phyloP scores from a whole-genome alignment of 2,329 filamentous ascomycete genomes.

The Aureobasidium leucospermi region DNA sequence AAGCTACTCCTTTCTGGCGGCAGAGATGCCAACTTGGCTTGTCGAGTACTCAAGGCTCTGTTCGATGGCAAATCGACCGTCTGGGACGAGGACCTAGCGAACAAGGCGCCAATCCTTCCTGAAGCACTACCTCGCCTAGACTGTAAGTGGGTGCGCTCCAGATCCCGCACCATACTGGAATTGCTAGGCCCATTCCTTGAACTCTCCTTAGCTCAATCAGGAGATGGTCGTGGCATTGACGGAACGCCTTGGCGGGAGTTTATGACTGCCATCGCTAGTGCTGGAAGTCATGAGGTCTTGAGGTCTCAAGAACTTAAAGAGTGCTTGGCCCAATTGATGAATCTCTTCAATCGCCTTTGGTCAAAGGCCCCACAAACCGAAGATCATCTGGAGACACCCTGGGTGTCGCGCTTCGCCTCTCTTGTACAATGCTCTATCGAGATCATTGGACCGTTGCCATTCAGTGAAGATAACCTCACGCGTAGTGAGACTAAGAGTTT shows the following conservation, averaged over 20 bases:
- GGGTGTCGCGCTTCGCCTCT: conserved; percentile 44
- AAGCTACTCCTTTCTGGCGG: conserved; percentile 45
- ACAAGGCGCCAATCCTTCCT: conserved; percentile 44
- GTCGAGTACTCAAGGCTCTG: conserved; percentile 65
- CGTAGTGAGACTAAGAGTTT: conserved; percentile 54
- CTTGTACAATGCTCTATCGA: conserved; percentile 43
- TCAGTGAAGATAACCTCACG: conserved; percentile 42
- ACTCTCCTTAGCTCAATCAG: conserved; percentile 37
- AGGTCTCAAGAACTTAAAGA: conserved; percentile 74
- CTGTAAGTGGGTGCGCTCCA: conserved; percentile 76
- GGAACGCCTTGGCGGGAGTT: conserved; percentile 38
- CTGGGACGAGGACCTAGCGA: conserved; percentile 69
- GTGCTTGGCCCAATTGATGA: conserved; percentile 66
- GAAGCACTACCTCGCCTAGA: conserved; percentile 81
- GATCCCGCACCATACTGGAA: conserved; percentile 57
- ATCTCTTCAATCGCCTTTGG: conserved; percentile 65
- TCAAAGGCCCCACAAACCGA: conserved; percentile 41
- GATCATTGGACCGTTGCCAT: conserved; percentile 43
- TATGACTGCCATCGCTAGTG: conserved; percentile 56
- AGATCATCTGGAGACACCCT: conserved; percentile 25
- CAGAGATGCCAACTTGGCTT: conserved; percentile 53
- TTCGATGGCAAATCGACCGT: conserved; percentile 51
- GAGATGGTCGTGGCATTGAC: conserved; percentile 20
- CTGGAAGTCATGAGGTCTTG: conserved; percentile 80
- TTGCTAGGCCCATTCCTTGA: conserved; percentile 49